These are phyloP conservation scores for Talaromyces funiculosus DNA, from an alignment of 2,329 filamentous ascomycete species.

Conservation along the genomic window DNA sequence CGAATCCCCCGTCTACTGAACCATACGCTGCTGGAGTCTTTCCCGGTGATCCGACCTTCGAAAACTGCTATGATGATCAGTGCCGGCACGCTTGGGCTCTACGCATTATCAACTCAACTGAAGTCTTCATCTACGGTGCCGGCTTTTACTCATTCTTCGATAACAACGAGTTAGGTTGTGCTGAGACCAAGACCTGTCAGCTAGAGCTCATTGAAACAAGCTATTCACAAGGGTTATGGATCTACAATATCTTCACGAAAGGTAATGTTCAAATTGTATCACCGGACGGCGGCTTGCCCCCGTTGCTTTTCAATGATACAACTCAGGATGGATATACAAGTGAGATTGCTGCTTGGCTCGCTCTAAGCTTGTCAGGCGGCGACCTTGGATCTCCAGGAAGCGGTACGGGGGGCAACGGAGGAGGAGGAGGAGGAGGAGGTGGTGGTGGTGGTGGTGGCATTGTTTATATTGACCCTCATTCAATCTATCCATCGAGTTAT, in stretches of 20 bases:
- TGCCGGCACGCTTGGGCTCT: slow-evolving; percentile 50
- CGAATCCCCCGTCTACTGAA: neutral
- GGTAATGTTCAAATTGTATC: slow-evolving; percentile 20
- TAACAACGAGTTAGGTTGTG: slow-evolving; percentile 47
- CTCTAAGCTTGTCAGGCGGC: neutral
- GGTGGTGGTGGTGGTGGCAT: neutral
- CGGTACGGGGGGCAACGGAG: neutral
- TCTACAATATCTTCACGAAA: slow-evolving; percentile 23
- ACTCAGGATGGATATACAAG: slow-evolving; percentile 5
- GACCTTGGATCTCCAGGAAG: neutral
- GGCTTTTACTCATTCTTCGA: slow-evolving; percentile 63
- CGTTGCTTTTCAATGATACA: slow-evolving; percentile 7
- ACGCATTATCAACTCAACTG: slow-evolving; percentile 52
- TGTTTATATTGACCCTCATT: neutral
- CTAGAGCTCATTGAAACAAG: slow-evolving; percentile 18
- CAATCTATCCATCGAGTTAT: neutral
- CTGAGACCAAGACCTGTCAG: slow-evolving; percentile 47
- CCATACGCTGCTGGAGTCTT: neutral
- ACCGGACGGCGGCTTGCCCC: slow-evolving; percentile 10
- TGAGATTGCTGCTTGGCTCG: neutral
- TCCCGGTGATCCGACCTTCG: slow-evolving; percentile 44
- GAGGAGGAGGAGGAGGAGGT: neutral
- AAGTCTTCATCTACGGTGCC: slow-evolving; percentile 54
- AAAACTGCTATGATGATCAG: slow-evolving; percentile 27
- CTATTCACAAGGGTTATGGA: slow-evolving; percentile 16